phyloP scores from a whole-genome alignment of 257 asterid genomes.

The Gardenia jasminoides region DNA sequence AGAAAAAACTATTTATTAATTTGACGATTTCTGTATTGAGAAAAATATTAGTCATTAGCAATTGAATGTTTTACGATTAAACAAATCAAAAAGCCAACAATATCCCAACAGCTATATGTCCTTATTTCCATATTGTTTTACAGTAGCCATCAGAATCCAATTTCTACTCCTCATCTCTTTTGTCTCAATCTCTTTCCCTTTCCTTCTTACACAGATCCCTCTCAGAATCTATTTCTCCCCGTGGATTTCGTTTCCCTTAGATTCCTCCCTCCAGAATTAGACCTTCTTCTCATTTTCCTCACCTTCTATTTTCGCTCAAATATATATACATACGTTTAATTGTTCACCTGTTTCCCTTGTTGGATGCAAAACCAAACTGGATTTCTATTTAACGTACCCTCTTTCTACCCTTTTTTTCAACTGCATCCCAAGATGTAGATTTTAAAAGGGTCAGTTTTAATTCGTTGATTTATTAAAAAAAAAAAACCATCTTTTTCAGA shows the following conservation, averaged over 20 bases:
- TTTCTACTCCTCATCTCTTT: slow-evolving; percentile 2
- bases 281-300: slow-evolving; percentile 17
- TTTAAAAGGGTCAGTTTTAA: slow-evolving; percentile 1
- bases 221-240: slow-evolving; percentile 30
- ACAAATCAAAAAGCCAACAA: neutral
- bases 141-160: too few relatives aligned
- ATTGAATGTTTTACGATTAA: neutral
- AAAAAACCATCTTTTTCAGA: neutral
- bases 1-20: too few relatives aligned
- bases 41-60: too few relatives aligned
- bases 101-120: slow-evolving; percentile 9
- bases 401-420: neutral
- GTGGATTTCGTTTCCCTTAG: slow-evolving; percentile 30
- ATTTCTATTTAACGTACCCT: neutral
- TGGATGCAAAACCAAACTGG: slow-evolving; percentile 15
- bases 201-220: slow-evolving; percentile 33
- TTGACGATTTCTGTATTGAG: too few relatives aligned
- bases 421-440: slow-evolving; percentile 8
- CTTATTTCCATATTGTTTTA: neutral
- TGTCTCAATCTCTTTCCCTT: slow-evolving; percentile 13
- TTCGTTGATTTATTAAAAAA: slow-evolving; percentile 18
- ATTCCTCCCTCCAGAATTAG: slow-evolving; percentile 24
- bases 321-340: neutral
- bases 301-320: neutral
- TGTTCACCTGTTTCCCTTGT: neutral